These are phyloP conservation scores for Gloeostereum incarnatum DNA, from an alignment of 768 basidiomycete genomes.

Conservation along the genomic window DNA sequence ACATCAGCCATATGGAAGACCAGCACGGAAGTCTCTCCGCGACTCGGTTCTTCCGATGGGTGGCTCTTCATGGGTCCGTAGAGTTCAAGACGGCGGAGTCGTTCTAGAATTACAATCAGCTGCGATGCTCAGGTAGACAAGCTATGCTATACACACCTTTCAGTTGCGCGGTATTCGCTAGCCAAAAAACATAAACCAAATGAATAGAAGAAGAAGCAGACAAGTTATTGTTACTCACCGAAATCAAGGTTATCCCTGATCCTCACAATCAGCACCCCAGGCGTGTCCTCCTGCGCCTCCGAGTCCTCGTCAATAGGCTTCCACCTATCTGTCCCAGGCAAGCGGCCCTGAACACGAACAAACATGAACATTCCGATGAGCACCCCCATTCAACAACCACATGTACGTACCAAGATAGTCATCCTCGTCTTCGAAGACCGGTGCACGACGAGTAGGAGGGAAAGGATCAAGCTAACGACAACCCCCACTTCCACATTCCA, in stretches of 20 bases:
- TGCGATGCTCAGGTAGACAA: too few relatives aligned
- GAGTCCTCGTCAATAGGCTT: constrained; percentile 84
- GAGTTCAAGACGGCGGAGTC: constrained; percentile 75
- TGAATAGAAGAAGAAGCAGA: neutral
- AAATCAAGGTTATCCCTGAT: constrained; percentile 91
- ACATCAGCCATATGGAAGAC: constrained; percentile 95
- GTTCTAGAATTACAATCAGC: constrained; percentile 34
- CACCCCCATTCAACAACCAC: neutral
- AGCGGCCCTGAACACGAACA: constrained; percentile 48
- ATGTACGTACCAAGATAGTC: constrained; percentile 73
- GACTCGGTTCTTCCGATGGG: constrained; percentile 79
- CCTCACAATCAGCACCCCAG: constrained; percentile 80
- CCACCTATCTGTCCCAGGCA: constrained; percentile 87
- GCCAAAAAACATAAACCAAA: constrained; percentile 2
- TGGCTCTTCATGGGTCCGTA: constrained; percentile 77
- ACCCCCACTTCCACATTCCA: constrained; percentile 93
- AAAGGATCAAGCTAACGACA: constrained; percentile 79
- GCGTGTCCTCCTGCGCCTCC: constrained; percentile 70
- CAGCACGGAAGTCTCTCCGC: constrained; percentile 64
- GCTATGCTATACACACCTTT: constrained; percentile 51
- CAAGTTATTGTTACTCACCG: constrained; percentile 51
- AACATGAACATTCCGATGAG: neutral
- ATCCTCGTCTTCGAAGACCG: constrained; percentile 85
- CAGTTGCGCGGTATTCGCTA: constrained; percentile 91
- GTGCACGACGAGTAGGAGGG: constrained; percentile 82